A percentile compares a stretch with the other conserved stretches of the same genome.
Evolutionary conservation across 2,329 filamentous ascomycete species (phyloP).

Genomic region (Chrysosphaeria jannelii): DNA sequence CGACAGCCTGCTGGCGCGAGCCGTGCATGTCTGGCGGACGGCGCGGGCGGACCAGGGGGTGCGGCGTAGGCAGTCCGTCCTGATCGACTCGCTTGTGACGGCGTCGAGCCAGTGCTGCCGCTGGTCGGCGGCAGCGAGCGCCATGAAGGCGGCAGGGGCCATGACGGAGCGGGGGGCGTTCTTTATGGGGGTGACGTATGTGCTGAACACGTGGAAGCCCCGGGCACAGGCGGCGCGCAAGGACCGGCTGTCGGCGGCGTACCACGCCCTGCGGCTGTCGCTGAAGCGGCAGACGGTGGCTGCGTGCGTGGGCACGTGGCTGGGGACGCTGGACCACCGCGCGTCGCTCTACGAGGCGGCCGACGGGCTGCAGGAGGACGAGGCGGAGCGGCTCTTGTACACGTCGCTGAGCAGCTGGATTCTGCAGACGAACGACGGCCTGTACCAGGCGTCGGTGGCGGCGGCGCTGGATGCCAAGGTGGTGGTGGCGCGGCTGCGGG

Average conservation of each 20-base stretch:
- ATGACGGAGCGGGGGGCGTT: conserved; percentile 5
- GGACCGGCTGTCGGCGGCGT: conserved; percentile 4
- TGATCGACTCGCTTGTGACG: too few relatives aligned
- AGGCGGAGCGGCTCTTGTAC: conserved; percentile 1
- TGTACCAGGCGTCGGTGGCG: conserved; percentile 4
- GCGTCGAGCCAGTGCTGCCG: too few relatives aligned
- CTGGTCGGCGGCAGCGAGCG: conserved; percentile 1
- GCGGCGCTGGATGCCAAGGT: conserved; percentile 4
- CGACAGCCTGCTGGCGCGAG: too few relatives aligned
- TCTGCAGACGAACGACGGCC: conserved; percentile 5
- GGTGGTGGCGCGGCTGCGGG: conserved; percentile 4
- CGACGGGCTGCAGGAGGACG: too few relatives aligned
- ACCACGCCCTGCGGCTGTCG: conserved; percentile 3
- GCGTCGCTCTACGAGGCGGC: too few relatives aligned
- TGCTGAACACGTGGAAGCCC: conserved; percentile 4
- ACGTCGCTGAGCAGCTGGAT: conserved; percentile 5
- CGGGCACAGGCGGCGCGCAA: conserved; percentile 3
- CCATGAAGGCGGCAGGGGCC: conserved; percentile 1
- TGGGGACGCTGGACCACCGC: neutral
- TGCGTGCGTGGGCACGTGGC: conserved; percentile 4
- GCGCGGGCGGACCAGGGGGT: too few relatives aligned
- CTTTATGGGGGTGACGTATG: conserved; percentile 4
- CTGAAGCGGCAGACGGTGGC: conserved; percentile 4
- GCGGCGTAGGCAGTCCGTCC: too few relatives aligned
- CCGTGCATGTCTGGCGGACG: too few relatives aligned